Base-by-base conservation (phyloP, 257 asterid genomes). In the Penstemon davidsonii region DNA sequence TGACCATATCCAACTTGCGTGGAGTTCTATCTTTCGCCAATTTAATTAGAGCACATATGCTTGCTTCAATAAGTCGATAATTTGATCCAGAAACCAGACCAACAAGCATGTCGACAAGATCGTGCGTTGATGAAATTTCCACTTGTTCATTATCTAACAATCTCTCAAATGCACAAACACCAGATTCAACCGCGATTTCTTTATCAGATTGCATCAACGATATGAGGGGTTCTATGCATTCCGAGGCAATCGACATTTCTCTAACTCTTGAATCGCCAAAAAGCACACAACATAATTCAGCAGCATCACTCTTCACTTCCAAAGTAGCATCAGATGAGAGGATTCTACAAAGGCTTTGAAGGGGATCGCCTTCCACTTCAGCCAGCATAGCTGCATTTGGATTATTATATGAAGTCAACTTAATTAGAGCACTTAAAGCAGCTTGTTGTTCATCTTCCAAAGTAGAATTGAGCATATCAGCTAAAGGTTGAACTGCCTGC, bases 21-120 rank as follows among this genome's bases (percentile, higher is more conserved):
- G 90, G 95, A 62, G 96, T 92, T 79, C 87, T 73, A 73, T 92
- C 98, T 78, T 89, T 92, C 66, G 92, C 98, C 78, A 92, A 39
- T 79, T 87, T 92, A 67, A 92, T 80, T 52, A 92, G 94, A 10
- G 92, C 81, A 75, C 90, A 79, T 49, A 92, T 79, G 83, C 96
- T 84, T 7, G 92, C 96, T 70, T 92, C 96, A 49, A 86, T 87
- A 59, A 89, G 79, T 55, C 84, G 86, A 67, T 81, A 73, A 76
- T 89, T 92, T 54, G 90, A 78, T 60, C 96, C 94, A 45, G 88
- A 86, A 73, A 89, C 85, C 75, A 87, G 76, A 50, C 75, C 70
- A 71, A 89, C 90, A 59, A 92, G 95, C 74, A 80, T 82, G 70
- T 83, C 77, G 10, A 83, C 88, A 76, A 85, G 79, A 72, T 89